Evolutionary conservation across 441 rosid genomes (phyloP).

Genomic region (Biscutella laevigata): DNA sequence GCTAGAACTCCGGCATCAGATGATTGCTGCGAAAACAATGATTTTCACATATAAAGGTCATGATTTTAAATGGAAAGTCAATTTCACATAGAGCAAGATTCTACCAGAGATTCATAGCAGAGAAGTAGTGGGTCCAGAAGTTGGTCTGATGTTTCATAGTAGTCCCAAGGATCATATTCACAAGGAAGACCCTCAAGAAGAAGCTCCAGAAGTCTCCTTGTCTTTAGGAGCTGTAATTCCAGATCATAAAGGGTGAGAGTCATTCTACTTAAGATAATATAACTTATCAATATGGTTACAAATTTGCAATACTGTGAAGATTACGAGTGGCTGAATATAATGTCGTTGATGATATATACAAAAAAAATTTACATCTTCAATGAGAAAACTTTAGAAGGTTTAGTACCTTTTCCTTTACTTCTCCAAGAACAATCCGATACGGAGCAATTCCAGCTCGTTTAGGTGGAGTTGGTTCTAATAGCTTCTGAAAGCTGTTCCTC

Average conservation of each 20-base stretch:
- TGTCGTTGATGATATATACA: background rate
- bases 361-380: background rate
- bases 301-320: background rate
- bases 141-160: conserved; percentile 74
- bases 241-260: conserved; percentile 9
- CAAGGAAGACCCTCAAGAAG: conserved; percentile 87
- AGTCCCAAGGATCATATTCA: conserved; percentile 65
- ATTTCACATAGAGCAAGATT: conserved; percentile 6
- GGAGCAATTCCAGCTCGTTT: conserved; percentile 78
- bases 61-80: background rate
- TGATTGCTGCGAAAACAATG: conserved; percentile 49
- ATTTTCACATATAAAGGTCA: conserved; percentile 17
- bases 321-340: background rate
- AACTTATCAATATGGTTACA: background rate
- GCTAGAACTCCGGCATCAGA: conserved; percentile 80
- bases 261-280: background rate
- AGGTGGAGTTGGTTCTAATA: conserved; percentile 78
- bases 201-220: conserved; percentile 71
- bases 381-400: conserved; percentile 3
- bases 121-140: conserved; percentile 75
- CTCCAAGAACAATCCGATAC: conserved; percentile 79
- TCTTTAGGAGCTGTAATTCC: conserved; percentile 65
- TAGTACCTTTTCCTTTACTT: conserved; percentile 84
- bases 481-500: conserved; percentile 89
- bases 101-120: conserved; percentile 85